Evolutionary conservation across 78 protist species (phyloP).

Genomic region (Polysphondylium violaceum): DNA sequence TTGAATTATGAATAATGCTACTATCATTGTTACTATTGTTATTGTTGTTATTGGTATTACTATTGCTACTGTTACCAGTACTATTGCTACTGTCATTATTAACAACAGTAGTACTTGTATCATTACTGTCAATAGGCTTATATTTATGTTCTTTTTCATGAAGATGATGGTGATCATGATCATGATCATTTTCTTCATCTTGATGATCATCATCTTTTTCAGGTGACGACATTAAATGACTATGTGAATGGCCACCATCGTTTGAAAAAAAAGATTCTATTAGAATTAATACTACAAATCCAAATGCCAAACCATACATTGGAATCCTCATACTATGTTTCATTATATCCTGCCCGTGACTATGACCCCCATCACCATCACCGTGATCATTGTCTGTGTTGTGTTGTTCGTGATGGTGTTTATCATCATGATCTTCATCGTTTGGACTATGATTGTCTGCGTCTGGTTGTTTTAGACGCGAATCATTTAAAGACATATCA

Average conservation of each 20-base stretch:
- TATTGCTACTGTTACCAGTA: neutral
- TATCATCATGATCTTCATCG: neutral
- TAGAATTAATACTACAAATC: conserved; percentile 28
- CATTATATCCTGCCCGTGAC: neutral
- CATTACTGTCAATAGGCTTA: too few relatives aligned
- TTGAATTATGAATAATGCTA: neutral
- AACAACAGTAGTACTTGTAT: neutral
- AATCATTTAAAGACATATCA: conserved; percentile 2
- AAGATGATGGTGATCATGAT: too few relatives aligned
- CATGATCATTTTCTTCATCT: neutral
- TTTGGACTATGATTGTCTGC: neutral
- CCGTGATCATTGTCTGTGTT: neutral
- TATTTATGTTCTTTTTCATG: too few relatives aligned
- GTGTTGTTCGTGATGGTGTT: neutral
- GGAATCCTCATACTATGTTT: conserved; percentile 21
- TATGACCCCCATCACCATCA: neutral
- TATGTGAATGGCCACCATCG: conserved; percentile 55
- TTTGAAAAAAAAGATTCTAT: conserved; percentile 3
- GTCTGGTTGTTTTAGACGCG: neutral
- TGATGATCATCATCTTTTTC: neutral
- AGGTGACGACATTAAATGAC: neutral
- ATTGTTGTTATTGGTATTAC: neutral
- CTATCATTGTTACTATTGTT: neutral
- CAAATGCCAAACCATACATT: conserved; percentile 65
- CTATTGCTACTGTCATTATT: neutral